Conservation (phyloP, 805 yeast genomes). For the Ogataea glucozyma region DNA sequence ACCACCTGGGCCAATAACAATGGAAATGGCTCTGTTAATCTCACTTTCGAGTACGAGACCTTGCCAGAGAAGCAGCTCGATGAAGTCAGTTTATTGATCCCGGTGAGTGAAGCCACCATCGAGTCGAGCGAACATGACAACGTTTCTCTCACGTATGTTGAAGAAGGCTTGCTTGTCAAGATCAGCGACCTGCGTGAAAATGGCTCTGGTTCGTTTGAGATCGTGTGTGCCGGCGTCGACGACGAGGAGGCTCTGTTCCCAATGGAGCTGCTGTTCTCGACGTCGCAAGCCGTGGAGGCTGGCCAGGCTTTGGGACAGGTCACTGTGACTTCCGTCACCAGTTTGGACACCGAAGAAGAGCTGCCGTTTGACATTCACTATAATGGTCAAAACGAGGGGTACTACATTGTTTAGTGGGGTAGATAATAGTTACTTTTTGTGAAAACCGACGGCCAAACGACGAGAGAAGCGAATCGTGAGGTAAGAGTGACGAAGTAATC, state of each 20-base stretch:
- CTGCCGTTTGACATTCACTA: conserved; percentile 71
- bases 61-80: conserved; percentile 51
- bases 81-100: conserved; percentile 60
- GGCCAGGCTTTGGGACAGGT: conserved; percentile 54
- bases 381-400: conserved; percentile 58
- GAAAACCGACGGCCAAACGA: too few relatives aligned
- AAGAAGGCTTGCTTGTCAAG: conserved; percentile 70
- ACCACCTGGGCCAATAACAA: conserved; percentile 81
- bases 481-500: conserved; percentile 1
- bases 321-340: conserved; percentile 61
- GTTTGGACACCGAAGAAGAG: conserved; percentile 46
- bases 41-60: conserved; percentile 88
- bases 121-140: conserved; percentile 56
- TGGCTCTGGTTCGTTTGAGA: conserved; percentile 74
- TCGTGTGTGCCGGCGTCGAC: conserved; percentile 63
- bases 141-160: conserved; percentile 56
- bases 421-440: neutral
- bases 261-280: conserved; percentile 65
- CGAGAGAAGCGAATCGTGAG: neutral
- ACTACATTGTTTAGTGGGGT: conserved; percentile 49
- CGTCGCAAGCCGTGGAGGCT: conserved; percentile 33
- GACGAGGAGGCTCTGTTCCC: conserved; percentile 90
- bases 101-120: conserved; percentile 58
- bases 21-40: conserved; percentile 60
- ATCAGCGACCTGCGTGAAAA: conserved; percentile 51